Conservation (phyloP, 257 asterid genomes). For the Rhazya stricta region DNA sequence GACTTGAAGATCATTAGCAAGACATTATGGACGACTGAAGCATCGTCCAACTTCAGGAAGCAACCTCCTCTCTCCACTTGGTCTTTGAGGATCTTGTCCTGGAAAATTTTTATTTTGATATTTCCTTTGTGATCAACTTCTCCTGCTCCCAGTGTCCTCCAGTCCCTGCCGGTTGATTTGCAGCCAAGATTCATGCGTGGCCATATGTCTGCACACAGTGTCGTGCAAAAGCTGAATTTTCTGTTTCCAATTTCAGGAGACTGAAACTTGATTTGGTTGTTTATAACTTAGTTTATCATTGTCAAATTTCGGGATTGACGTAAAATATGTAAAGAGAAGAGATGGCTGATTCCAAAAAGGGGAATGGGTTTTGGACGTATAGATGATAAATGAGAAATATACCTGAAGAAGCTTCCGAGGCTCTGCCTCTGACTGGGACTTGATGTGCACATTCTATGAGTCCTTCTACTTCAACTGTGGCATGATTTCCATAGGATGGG, state of each 20-base stretch:
- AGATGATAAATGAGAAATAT: not conserved
- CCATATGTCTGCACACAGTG: conserved; percentile 6
- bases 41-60: conserved; percentile 1
- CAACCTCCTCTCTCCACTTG: not conserved
- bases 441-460: not conserved
- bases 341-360: not conserved
- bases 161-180: not conserved
- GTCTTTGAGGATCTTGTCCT: not conserved
- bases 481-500: conserved; percentile 6
- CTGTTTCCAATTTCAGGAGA: not conserved
- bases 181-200: not conserved
- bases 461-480: not conserved
- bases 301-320: not conserved
- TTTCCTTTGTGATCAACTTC: conserved; percentile 5
- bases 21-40: not conserved
- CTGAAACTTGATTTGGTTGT: not conserved
- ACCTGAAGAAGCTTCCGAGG: conserved; percentile 11
- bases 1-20: conserved; percentile 3
- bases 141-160: not conserved
- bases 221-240: not conserved
- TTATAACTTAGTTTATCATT: not conserved
- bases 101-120: conserved; percentile 3
- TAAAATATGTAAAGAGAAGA: not conserved
- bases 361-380: not conserved
- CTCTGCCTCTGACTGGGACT: not conserved